These are phyloP conservation scores for Alternaria postmessia DNA, from an alignment of 2,329 filamentous ascomycete genomes.

Conservation along the genomic window DNA sequence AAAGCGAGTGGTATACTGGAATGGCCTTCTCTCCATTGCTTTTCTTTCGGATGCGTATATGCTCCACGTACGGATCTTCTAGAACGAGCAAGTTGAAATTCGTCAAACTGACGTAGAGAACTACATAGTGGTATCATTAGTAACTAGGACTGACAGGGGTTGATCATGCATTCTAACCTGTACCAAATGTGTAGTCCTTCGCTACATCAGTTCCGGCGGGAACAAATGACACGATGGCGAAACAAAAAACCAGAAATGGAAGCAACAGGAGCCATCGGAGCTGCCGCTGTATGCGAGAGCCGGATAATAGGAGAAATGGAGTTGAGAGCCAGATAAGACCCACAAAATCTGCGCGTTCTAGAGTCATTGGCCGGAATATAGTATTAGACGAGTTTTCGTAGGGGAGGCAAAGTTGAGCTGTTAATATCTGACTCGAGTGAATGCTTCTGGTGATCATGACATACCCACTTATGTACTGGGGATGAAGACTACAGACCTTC, in stretches of 20 bases:
- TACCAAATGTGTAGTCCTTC: neutral
- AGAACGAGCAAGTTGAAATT: neutral
- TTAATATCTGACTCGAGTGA: neutral
- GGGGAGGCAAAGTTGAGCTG: neutral
- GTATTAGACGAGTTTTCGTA: neutral
- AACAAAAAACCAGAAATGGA: neutral
- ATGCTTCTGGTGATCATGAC: neutral
- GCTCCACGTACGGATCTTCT: neutral
- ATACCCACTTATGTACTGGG: neutral
- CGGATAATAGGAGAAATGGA: neutral
- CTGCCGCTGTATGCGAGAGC: neutral
- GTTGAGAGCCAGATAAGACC: neutral
- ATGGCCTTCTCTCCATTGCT: neutral
- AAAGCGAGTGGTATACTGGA: neutral
- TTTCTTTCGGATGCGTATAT: neutral
- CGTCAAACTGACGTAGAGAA: neutral
- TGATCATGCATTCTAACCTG: neutral
- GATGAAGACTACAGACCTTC: neutral
- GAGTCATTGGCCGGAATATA: neutral
- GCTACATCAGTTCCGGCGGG: neutral
- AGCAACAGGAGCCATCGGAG: neutral
- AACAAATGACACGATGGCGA: neutral
- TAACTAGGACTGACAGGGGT: fast-evolving
- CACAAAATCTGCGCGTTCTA: neutral
- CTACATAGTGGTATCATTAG: neutral